phyloP scores from a whole-genome alignment of 2,329 filamentous ascomycete species.

The Thielaviopsis populi region DNA sequence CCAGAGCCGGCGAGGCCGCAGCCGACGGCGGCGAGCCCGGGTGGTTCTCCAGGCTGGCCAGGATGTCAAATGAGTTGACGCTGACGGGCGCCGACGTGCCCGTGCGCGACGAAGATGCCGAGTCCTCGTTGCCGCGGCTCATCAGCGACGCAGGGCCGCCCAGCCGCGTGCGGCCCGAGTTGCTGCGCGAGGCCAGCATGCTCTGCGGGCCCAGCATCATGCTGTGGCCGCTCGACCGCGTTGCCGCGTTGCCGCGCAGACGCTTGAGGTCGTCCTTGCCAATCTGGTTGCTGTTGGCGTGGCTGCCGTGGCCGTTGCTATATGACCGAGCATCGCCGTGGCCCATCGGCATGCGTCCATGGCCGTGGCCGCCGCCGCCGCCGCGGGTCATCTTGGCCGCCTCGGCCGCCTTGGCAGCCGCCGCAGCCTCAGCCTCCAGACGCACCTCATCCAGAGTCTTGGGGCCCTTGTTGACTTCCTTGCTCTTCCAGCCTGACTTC shows the following conservation, averaged over 20 bases:
- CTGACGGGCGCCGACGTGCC: conserved; percentile 55
- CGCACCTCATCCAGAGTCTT: conserved; percentile 93
- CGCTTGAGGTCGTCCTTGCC: conserved; percentile 83
- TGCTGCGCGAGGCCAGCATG: conserved; percentile 78
- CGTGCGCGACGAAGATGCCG: conserved; percentile 73
- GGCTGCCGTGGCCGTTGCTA: conserved; percentile 58
- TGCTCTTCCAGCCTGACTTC: conserved; percentile 61
- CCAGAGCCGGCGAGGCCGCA: conserved; percentile 48
- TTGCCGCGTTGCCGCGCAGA: conserved; percentile 41
- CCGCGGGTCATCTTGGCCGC: conserved; percentile 43
- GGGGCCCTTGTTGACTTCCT: conserved; percentile 83
- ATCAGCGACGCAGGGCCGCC: conserved; percentile 61
- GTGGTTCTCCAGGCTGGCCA: conserved; percentile 48
- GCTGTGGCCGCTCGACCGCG: conserved; percentile 46
- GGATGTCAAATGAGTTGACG: conserved; percentile 79
- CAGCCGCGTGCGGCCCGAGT: conserved; percentile 56
- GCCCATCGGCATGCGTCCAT: conserved; percentile 53
- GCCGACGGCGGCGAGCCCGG: conserved; percentile 56
- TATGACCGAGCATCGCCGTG: conserved; percentile 61
- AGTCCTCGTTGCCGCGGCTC: conserved; percentile 65
- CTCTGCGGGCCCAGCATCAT: conserved; percentile 65
- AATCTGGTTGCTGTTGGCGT: conserved; percentile 69
- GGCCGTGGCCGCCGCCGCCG: conserved; percentile 26
- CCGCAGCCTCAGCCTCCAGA: conserved; percentile 61
- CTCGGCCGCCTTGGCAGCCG: conserved; percentile 56